Evolutionary conservation across 768 basidiomycete genomes (phyloP), one percentile per base, ranked within the genome.

Genomic region (Podaxis mareebaensis): DNA sequence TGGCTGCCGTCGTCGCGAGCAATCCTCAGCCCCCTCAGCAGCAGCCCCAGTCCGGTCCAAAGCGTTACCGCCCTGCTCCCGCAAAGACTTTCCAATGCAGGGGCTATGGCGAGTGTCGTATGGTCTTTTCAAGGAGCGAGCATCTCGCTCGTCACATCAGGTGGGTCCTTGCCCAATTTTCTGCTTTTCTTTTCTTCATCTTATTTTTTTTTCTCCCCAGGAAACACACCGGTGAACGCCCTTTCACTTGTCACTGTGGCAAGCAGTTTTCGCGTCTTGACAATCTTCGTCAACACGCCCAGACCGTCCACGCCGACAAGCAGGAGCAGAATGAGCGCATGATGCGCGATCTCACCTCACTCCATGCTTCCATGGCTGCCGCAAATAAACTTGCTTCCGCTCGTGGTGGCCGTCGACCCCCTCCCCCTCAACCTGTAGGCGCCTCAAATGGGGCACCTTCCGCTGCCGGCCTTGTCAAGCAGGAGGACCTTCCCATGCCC

Each of bases 191-290:
- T 61, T 63, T 55, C 28, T 66, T 53, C 60, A 24, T 58, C 58
- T 54, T 38, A 53, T 62, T 63, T 65, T 64, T 63, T 65, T 55
- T 64, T 63, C 65, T 55, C 17, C 60, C 57, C 54, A 98, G 96
- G 68, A 98, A 98, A 84, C 96, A 99, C 76, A 98, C 96, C 4
- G 96, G 96, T 65, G 96, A 98, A 73, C 88, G 95, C 20, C 96
- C 96, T 17, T 99, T 99, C 76, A 86, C 88, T 44, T 99, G 96
- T 71, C 96, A 98, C 73, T 99, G 96, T 79, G 85, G 88, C 12
- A 96, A 96, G 75, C 90, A 96, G 67, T 98, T 98, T 73, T 95
- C 94, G 4, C 88, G 96, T 12, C 88, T 99, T 72, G 96, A 99
- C 77, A 99, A 99, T 72, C 85, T 99, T 2, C 89, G 96, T 52